phyloP scores from a whole-genome alignment of 208 protist genomes.

The Acanthamoeba lenticulata region DNA sequence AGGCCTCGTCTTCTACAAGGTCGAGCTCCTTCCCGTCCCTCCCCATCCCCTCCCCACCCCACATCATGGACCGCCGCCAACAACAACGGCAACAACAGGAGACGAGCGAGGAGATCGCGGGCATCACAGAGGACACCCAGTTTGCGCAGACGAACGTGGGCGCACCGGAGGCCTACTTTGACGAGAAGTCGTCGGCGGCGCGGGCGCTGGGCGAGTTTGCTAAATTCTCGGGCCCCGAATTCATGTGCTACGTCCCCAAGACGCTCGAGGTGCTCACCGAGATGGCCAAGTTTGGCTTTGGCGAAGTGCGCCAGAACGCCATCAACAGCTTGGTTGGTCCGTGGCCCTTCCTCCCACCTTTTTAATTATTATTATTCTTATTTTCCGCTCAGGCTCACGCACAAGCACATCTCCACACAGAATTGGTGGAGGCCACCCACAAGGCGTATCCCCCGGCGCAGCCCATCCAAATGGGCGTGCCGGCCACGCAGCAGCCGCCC shows the following conservation, averaged over 20 bases:
- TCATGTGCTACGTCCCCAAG: slow-evolving; percentile 48
- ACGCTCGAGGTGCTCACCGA: slow-evolving; percentile 16
- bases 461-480: slow-evolving; percentile 26
- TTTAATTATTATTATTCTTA: not conserved
- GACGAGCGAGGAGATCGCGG: not conserved
- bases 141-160: slow-evolving; percentile 39
- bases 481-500: not conserved
- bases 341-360: not conserved
- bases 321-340: not conserved
- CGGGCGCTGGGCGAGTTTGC: slow-evolving; percentile 22
- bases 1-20: slow-evolving; percentile 57
- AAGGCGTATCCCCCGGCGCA: slow-evolving; percentile 14
- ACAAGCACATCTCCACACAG: not conserved
- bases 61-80: not conserved
- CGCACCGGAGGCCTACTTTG: slow-evolving; percentile 43
- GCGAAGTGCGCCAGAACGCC: slow-evolving; percentile 38
- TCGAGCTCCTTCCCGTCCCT: not conserved
- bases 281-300: slow-evolving; percentile 41
- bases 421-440: slow-evolving; percentile 32
- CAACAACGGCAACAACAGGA: not conserved
- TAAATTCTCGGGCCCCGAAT: not conserved
- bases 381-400: not conserved
- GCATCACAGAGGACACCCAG: slow-evolving; percentile 15
- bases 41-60: not conserved
- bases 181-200: slow-evolving; percentile 53